Evolutionary conservation across 345 rosid species (phyloP).

Genomic region (Balakata baccata): DNA sequence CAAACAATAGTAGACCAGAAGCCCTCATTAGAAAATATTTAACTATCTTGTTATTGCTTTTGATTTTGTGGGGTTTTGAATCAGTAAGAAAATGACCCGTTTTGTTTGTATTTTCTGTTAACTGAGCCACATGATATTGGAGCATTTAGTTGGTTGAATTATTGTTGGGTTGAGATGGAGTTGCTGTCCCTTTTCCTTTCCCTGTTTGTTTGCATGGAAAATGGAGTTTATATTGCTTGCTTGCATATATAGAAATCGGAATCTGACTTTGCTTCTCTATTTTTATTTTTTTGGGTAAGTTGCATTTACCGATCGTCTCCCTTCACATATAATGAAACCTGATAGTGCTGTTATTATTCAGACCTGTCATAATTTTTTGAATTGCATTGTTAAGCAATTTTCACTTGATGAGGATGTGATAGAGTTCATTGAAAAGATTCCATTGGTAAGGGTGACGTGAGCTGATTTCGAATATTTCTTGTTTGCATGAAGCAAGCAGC

Average conservation of each 20-base stretch:
- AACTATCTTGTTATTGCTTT: neutral
- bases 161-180: neutral
- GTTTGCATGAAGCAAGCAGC: neutral
- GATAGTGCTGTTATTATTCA: neutral
- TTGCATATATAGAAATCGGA: too few species aligned
- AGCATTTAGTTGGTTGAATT: neutral
- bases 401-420: neutral
- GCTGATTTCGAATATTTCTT: neutral
- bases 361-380: neutral
- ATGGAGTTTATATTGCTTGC: neutral
- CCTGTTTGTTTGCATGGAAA: neutral
- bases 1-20: neutral
- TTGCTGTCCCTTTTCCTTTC: neutral
- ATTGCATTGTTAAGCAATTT: neutral
- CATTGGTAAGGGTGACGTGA: too few species aligned
- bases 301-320: too few species aligned
- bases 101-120: neutral
- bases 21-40: neutral
- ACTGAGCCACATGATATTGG: neutral
- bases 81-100: neutral
- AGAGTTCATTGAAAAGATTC: too few species aligned
- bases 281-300: too few species aligned
- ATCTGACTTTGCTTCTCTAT: too few species aligned
- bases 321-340: neutral
- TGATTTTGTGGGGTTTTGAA: neutral